Evolutionary conservation across 768 basidiomycete genomes (phyloP).

Genomic region (Amyloporia xantha): DNA sequence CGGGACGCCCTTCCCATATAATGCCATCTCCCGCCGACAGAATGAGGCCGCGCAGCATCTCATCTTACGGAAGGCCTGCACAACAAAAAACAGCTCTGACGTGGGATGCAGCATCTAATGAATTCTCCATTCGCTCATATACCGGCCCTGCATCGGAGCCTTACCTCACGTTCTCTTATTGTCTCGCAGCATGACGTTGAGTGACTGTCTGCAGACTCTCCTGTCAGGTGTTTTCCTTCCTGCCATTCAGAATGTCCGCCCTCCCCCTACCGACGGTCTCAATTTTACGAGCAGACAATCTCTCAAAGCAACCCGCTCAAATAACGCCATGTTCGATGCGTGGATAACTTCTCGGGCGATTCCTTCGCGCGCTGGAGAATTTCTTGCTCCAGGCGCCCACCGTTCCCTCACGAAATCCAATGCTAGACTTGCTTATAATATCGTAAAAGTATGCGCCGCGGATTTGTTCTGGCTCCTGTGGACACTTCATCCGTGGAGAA

Average conservation of each 20-base stretch:
- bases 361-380: constrained; percentile 3
- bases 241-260: background rate
- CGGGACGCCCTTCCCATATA: constrained; percentile 19
- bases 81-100: constrained; percentile 22
- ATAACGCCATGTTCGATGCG: constrained; percentile 15
- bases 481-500: constrained; percentile 59
- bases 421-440: constrained; percentile 47
- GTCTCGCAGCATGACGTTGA: background rate
- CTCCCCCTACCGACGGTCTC: background rate
- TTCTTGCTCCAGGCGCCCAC: constrained; percentile 55
- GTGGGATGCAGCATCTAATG: constrained; percentile 14
- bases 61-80: constrained; percentile 18
- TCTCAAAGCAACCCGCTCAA: too few species aligned
- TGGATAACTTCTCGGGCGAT: constrained; percentile 24
- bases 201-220: background rate
- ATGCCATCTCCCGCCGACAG: constrained; percentile 16
- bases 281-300: too few species aligned
- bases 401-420: constrained; percentile 56
- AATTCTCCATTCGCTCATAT: constrained; percentile 5
- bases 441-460: constrained; percentile 46
- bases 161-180: background rate
- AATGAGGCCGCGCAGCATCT: constrained; percentile 18
- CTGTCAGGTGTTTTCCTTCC: background rate
- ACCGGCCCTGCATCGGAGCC: background rate
- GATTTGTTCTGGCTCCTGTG: constrained; percentile 47